phyloP scores from a whole-genome alignment of 1,284 basidiomycete genomes.

The Naganishia cerealis region DNA sequence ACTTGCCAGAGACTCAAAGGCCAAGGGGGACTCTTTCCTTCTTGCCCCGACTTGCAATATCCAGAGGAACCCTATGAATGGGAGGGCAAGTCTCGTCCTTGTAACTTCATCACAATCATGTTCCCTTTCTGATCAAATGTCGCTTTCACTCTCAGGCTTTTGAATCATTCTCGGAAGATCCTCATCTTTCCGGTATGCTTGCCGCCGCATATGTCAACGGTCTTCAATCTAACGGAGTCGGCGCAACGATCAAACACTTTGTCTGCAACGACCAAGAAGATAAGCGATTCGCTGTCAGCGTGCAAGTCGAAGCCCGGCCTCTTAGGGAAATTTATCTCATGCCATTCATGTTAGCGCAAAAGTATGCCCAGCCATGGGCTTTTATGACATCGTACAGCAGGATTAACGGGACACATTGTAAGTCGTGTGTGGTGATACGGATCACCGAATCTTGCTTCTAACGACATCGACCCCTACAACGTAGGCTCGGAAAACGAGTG shows the following conservation, averaged over 20 bases:
- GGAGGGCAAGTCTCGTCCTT: constrained; percentile 52
- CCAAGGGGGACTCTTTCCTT: constrained; percentile 66
- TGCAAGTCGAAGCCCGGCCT: constrained; percentile 64
- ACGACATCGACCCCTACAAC: constrained; percentile 52
- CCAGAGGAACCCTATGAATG: constrained; percentile 72
- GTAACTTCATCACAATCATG: too few species aligned
- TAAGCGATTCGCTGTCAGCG: constrained; percentile 55
- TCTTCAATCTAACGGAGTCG: constrained; percentile 65
- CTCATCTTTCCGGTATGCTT: constrained; percentile 60
- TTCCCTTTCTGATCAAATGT: neutral
- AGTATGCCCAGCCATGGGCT: constrained; percentile 62
- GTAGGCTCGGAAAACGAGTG: constrained; percentile 61
- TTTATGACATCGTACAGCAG: constrained; percentile 69
- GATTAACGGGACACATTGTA: constrained; percentile 61
- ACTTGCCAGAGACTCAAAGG: constrained; percentile 69
- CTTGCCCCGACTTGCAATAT: constrained; percentile 79
- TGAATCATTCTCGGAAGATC: constrained; percentile 42
- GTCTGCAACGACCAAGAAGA: constrained; percentile 43
- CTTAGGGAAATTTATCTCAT: constrained; percentile 65
- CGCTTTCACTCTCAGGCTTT: constrained; percentile 35
- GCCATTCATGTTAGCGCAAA: constrained; percentile 63
- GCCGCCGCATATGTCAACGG: constrained; percentile 67
- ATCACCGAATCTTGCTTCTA: neutral
- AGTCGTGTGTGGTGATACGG: neutral
- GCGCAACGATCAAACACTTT: constrained; percentile 60